Base-by-base conservation (phyloP, 352 stramenopile species). In the Bremia lactucae region DNA sequence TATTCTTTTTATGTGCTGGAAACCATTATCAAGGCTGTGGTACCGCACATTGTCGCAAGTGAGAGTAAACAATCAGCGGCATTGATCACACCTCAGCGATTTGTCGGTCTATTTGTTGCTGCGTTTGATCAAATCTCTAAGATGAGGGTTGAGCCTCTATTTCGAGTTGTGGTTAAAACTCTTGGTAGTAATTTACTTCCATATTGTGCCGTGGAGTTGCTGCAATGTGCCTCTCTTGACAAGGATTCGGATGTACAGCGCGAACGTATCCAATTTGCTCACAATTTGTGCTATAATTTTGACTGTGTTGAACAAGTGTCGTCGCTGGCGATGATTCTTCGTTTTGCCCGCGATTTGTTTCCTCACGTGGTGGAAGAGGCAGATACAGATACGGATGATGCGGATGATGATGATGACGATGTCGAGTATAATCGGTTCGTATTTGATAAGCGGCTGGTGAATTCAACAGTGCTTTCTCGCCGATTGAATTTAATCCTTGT, bases 1-100 rank as follows among this genome's bases (percentile, higher is more conserved):
- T 89, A 93, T 59, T 88, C 81, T 37, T 91, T 89, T 50, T 68
- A 89, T 31, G 78, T 93, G 24, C 59, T 93, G n/a, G 73, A 90
- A 41, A 87, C 77, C 5, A 90, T 93, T 26, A 69, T 90, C 36
- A 74, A 80, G 52, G 59, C 74, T 4, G 76, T 87, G 9, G 78
- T 89, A 31, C 78, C 77, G 1, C 75, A 93, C 52, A 79, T 93
- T n/a, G 29, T 83, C 5, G 47, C 49, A 3, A 31, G 38, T 0
- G 52, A 55, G 13, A 47, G 49, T 2, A 40, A 58, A 8, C 23
- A 43, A 20, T 33, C 47, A 10, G 35, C 35, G 5, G 31, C 25
- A 8, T 45, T 62, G 42, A 77, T 93, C 35, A 75, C 75, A 7
- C 55, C 63, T 13, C 73, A 88, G 58, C 67, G 83, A 36, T 89